These are phyloP conservation scores for Fusarium nygamai DNA, from an alignment of 2,329 filamentous ascomycete species.

Conservation along the genomic window DNA sequence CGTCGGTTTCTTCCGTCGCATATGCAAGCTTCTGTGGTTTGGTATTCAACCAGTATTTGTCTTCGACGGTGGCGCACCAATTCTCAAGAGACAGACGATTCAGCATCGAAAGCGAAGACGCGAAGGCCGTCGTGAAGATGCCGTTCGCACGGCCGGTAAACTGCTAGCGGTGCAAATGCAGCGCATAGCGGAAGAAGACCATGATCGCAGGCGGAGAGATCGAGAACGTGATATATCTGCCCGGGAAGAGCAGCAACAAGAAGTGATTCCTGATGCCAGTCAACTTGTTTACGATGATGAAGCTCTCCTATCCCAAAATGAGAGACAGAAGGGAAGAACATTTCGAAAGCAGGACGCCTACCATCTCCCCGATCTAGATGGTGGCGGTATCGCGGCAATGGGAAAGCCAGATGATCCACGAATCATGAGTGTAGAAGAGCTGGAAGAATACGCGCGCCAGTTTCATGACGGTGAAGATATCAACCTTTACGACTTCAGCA, in stretches of 20 bases:
- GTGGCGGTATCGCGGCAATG: slow-evolving; percentile 82
- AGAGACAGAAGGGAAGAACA: slow-evolving; percentile 76
- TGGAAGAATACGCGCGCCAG: slow-evolving; percentile 92
- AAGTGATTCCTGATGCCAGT: slow-evolving; percentile 72
- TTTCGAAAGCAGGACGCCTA: slow-evolving; percentile 96
- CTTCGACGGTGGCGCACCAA: slow-evolving; percentile 94
- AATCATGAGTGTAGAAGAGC: slow-evolving; percentile 94
- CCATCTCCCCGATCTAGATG: slow-evolving; percentile 87
- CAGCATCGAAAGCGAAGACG: slow-evolving; percentile 78
- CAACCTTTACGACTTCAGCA: slow-evolving; percentile 93
- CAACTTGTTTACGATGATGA: slow-evolving; percentile 93
- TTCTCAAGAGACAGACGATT: slow-evolving; percentile 91
- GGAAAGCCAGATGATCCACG: slow-evolving; percentile 90
- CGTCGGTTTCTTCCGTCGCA: slow-evolving; percentile 96
- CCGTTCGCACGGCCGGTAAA: slow-evolving; percentile 88
- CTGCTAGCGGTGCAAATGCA: slow-evolving; percentile 95
- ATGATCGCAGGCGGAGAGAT: slow-evolving; percentile 66
- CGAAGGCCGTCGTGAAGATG: slow-evolving; percentile 93
- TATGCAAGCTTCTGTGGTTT: slow-evolving; percentile 97
- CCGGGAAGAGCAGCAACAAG: slow-evolving; percentile 62
- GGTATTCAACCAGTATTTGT: slow-evolving; percentile 98
- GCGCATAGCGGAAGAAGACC: slow-evolving; percentile 86
- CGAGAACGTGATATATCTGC: slow-evolving; percentile 56
- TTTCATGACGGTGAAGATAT: slow-evolving; percentile 94
- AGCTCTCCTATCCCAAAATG: slow-evolving; percentile 79